Percentiles rank a stretch among this genome's conserved stretches.
Evolutionary conservation across 805 yeast species (phyloP).

Genomic region (Schwanniomyces sp.): DNA sequence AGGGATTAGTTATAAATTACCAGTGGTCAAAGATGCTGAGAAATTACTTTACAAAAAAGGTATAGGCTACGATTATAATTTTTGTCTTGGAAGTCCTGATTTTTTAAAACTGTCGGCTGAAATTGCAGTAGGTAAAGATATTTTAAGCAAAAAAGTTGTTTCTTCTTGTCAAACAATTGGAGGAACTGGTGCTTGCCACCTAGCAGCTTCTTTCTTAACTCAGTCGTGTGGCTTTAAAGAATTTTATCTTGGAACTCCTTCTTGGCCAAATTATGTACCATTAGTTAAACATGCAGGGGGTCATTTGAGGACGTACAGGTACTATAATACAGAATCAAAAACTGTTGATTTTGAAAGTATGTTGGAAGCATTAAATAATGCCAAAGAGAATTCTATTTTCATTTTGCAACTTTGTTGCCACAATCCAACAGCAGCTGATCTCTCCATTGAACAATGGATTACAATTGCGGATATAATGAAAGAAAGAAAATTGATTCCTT

Average conservation of each 20-base stretch:
- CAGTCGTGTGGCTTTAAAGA: slow-evolving; percentile 11
- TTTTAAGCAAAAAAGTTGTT: slow-evolving; percentile 14
- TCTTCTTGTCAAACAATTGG: slow-evolving; percentile 25
- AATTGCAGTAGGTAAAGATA: slow-evolving; percentile 22
- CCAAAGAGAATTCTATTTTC: slow-evolving; percentile 10
- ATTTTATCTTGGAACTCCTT: slow-evolving; percentile 24
- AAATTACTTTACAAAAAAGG: slow-evolving; percentile 11
- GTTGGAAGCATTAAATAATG: background rate
- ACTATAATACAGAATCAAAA: slow-evolving; percentile 18
- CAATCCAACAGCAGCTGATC: slow-evolving; percentile 33
- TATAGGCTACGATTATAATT: slow-evolving; percentile 4
- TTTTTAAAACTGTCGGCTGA: slow-evolving; percentile 13
- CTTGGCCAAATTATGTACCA: slow-evolving; percentile 27
- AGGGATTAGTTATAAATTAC: slow-evolving; percentile 25
- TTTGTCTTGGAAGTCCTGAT: background rate
- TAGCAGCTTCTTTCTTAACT: slow-evolving; percentile 20
- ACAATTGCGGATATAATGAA: slow-evolving; percentile 16
- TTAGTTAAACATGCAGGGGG: slow-evolving; percentile 23
- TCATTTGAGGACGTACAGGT: slow-evolving; percentile 14
- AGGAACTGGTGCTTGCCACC: slow-evolving; percentile 29
- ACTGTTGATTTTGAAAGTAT: slow-evolving; percentile 19
- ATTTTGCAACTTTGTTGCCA: slow-evolving; percentile 29
- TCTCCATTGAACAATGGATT: slow-evolving; percentile 23
- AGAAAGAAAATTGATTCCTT: slow-evolving; percentile 16
- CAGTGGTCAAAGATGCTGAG: slow-evolving; percentile 27